Evolutionary conservation across 345 rosid genomes (phyloP), one percentile per base, ranked within the genome.

Genomic region (Boechera divaricarpa): DNA sequence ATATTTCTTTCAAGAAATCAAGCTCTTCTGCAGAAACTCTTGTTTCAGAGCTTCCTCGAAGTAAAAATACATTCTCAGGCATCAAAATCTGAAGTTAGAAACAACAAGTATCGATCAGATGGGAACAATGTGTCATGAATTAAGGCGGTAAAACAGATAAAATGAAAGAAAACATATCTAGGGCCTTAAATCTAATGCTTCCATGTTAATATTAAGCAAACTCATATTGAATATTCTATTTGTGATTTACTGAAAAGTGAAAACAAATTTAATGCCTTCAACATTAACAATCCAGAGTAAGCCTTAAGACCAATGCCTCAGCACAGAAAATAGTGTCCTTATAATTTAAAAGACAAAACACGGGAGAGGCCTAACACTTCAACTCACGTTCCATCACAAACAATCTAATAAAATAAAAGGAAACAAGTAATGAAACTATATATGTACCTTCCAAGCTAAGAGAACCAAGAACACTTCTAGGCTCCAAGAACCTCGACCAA

Each of bases 381-480:
- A 36, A 35, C 16, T 45, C 57, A 26, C 10, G 44, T 73, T 32
- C 28, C 11, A 31, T 10, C 6, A 53, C 11, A 63, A 44, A 29
- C 16, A 55, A 7, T 55, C 47, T 38, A 60, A 58, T 44, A 2
- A 31, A 13, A 38, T 12, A n/a, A 48, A 18, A 16, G 24, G 24
- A 12, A 35, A 5, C 16, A 42, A 31, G 57, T 24, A n/a, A 49
- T 18, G 47, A 54, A 54, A 39, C 57, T 41, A 42, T 32, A 11
- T 33, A 35, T 24, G 69, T 85, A 85, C 88, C 88, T 85, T 83
- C 86, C 83, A 83, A 35, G 86, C 88, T 83, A 85, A 71, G 68
- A 85, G 80, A 51, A 79, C 73, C 71, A 81, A 69, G 71, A 85
- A 70, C 54, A 81, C 81, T 70, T 85, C 86, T 44, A 83, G 48